Conservation (phyloP, 176 grass and related monocot genomes). For the Puya raimondii region DNA sequence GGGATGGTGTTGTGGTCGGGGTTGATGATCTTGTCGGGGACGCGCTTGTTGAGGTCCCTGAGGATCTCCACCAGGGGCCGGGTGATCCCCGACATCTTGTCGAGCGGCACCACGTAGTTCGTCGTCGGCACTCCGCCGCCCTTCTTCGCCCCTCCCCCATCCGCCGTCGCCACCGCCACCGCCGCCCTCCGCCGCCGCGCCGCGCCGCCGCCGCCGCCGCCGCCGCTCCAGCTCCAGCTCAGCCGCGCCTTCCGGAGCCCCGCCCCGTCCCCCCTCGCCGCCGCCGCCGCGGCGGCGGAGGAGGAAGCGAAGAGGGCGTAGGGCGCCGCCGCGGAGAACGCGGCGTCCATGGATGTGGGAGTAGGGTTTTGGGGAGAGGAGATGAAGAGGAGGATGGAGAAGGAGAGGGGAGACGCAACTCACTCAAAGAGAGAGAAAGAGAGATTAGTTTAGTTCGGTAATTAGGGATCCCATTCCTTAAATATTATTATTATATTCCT, state of each 20-base stretch:
- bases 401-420: background rate
- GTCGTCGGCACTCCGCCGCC: constrained; percentile 44
- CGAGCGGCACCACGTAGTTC: constrained; percentile 95
- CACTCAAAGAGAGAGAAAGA: constrained; percentile 4
- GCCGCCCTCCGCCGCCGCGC: constrained; percentile 8
- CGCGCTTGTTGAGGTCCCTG: constrained; percentile 93
- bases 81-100: constrained; percentile 55
- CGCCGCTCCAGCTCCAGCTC: constrained; percentile 7
- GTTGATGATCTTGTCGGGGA: constrained; percentile 94
- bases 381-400: background rate
- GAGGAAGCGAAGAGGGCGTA: constrained; percentile 4
- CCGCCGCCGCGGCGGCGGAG: constrained; percentile 1
- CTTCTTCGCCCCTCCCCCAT: constrained; percentile 18
- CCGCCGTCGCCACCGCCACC: constrained; percentile 10
- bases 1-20: constrained; percentile 49
- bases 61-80: constrained; percentile 95
- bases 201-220: background rate
- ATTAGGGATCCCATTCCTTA: too few species aligned
- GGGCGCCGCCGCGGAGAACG: background rate
- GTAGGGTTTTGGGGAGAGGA: background rate
- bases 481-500: too few species aligned
- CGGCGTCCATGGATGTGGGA: too few species aligned
- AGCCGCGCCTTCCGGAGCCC: constrained; percentile 5
- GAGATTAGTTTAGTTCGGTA: too few species aligned
- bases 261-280: constrained; percentile 35